Evolutionary conservation across 2,329 filamentous ascomycete genomes (phyloP).

Genomic region (Corniculantispora saksenae): DNA sequence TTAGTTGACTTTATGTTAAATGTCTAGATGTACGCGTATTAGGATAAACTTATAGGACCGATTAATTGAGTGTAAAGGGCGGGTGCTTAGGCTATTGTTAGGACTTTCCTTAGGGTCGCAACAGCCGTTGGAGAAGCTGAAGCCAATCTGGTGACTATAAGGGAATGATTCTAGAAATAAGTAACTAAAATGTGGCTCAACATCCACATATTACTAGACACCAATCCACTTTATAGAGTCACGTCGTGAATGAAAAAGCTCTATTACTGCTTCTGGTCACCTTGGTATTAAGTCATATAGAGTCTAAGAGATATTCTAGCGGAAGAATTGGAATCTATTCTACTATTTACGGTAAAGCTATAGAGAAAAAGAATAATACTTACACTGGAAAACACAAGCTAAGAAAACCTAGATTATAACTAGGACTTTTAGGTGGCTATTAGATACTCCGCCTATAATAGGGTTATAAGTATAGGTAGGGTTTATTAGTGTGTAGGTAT

Average conservation of each 20-base stretch:
- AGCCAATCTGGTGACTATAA: slow-evolving; percentile 22
- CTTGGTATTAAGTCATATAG: slow-evolving; percentile 17
- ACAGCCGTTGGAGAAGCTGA: slow-evolving; percentile 26
- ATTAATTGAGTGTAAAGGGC: not conserved
- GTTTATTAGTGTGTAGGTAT: not conserved
- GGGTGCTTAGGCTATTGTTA: not conserved
- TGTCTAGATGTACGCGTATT: not conserved
- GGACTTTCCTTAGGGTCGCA: slow-evolving; percentile 17
- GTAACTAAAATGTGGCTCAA: slow-evolving; percentile 19
- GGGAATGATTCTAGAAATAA: slow-evolving; percentile 23
- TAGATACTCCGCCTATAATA: not conserved
- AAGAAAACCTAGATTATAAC: no score
- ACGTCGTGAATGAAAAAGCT: slow-evolving; percentile 16
- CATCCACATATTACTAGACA: slow-evolving; percentile 15
- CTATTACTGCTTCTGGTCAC: slow-evolving; percentile 6
- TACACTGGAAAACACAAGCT: not conserved
- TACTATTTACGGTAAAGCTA: slow-evolving; percentile 19
- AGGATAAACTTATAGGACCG: not conserved
- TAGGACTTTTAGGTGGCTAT: no score
- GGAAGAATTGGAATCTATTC: slow-evolving; percentile 18
- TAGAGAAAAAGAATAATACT: slow-evolving; percentile 11
- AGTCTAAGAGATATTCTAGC: slow-evolving; percentile 3
- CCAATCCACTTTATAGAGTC: slow-evolving; percentile 11
- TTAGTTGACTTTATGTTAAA: not conserved
- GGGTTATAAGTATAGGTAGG: not conserved